phyloP scores from a whole-genome alignment of 306 rosid genomes.

The Ochetophila trinervis region DNA sequence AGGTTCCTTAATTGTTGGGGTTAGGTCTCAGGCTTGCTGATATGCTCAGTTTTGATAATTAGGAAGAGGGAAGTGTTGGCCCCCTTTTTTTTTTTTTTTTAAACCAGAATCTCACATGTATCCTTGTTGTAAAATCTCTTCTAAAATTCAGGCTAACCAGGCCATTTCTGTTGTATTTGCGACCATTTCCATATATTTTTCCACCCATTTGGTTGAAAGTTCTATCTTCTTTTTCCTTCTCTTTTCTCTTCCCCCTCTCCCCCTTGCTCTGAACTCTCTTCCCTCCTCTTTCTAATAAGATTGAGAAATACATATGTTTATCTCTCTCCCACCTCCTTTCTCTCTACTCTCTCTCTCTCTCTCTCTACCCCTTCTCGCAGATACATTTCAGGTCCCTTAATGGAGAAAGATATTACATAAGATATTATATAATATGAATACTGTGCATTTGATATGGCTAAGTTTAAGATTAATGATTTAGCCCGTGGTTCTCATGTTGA shows the following conservation, averaged over 20 bases:
- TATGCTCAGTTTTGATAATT: constrained; percentile 35
- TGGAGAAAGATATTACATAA: neutral
- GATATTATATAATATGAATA: too few relatives aligned
- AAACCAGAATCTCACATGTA: constrained; percentile 25
- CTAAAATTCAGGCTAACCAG: constrained; percentile 43
- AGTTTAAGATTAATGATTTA: too few relatives aligned
- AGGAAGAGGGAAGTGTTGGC: constrained; percentile 27
- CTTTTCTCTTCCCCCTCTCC: neutral
- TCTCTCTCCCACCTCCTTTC: neutral
- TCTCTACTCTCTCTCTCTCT: neutral
- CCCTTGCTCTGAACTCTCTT: neutral
- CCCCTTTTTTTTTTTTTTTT: constrained; percentile 10
- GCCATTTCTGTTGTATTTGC: constrained; percentile 53
- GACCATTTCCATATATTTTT: constrained; percentile 17
- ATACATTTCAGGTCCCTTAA: neutral
- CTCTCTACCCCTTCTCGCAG: neutral
- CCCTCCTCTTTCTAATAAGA: neutral
- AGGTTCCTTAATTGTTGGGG: constrained; percentile 39
- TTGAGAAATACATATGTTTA: neutral
- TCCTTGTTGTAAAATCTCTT: constrained; percentile 44
- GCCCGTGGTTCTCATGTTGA: too few relatives aligned
- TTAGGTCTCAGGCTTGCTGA: constrained; percentile 36
- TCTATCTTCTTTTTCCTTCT: neutral
- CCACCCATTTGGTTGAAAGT: constrained; percentile 24
- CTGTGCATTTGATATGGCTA: too few relatives aligned